A percentile compares a stretch with the other conserved stretches of the same genome.
These are phyloP conservation scores for Hypomontagnella submonticulosa DNA, from an alignment of 495 filamentous ascomycete genomes.

Conservation along the genomic window DNA sequence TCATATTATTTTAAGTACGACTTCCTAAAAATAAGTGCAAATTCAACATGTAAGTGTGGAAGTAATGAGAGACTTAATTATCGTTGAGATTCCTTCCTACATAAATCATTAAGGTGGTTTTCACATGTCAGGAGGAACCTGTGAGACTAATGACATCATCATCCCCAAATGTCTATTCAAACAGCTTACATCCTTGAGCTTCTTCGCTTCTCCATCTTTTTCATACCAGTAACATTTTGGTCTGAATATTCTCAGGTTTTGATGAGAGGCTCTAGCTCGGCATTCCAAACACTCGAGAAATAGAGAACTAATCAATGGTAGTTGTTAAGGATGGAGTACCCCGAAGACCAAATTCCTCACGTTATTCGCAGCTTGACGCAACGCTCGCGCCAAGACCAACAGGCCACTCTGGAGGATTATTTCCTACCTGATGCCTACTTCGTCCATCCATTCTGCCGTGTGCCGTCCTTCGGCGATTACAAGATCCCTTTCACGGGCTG, in stretches of 20 bases:
- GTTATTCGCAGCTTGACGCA: constrained; percentile 76
- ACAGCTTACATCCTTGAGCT: constrained; percentile 6
- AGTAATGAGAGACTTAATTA: neutral
- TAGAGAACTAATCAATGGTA: neutral
- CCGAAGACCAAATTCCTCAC: constrained; percentile 56
- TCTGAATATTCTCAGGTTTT: constrained; percentile 1
- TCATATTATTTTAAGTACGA: no score
- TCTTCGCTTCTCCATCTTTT: neutral
- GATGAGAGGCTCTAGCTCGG: neutral
- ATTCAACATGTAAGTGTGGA: neutral
- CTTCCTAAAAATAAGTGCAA: no score
- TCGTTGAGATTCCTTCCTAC: constrained; percentile 19
- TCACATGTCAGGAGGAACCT: constrained; percentile 28
- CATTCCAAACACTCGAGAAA: neutral
- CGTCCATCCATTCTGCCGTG: constrained; percentile 82
- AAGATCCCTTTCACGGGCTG: constrained; percentile 56
- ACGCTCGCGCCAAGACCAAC: constrained; percentile 70
- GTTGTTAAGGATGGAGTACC: constrained; percentile 37
- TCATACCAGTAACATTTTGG: neutral
- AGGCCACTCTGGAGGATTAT: constrained; percentile 70
- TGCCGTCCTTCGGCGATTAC: constrained; percentile 64
- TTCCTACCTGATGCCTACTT: constrained; percentile 78
- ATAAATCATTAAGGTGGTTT: constrained; percentile 7
- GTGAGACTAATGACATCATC: constrained; percentile 35
- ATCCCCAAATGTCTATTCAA: neutral